Base-by-base conservation (phyloP, 257 asterid species). In the Solanum virginianum region DNA sequence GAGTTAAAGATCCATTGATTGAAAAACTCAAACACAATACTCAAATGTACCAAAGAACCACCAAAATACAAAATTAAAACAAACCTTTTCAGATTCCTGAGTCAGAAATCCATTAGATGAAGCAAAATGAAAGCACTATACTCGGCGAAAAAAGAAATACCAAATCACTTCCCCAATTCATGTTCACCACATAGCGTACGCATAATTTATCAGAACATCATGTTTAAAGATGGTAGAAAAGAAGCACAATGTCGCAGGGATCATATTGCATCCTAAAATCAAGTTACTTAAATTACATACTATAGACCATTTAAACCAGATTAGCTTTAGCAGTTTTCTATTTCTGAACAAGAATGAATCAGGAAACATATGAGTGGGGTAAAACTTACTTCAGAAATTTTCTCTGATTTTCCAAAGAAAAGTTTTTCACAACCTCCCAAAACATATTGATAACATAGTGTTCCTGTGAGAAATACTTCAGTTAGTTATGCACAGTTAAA, bases 381-480 rank as follows among this genome's bases (percentile, higher is more conserved):
- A 62, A 41, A 22, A 83, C 98, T 86, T 92, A 97, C 99, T 97
- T 97, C 94, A 97, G 85, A 86, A 95, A 86, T 80, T 92, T 97
- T 87, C 98, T 90, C 91, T 91, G 98, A 87, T 95, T 88, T 83
- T 88, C 92, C 95, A 97, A 86, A 88, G 94, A 90, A 72, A 95
- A 86, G 92, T 89, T 89, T 88, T 93, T 87, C 83, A 97, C 88
- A 66, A 97, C 98, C 88, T 93, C 97, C 99, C 99, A 97, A 90
- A 97, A 95, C 95, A 93, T 94, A 88, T 91, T 88, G 14, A 95
- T 91, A 60, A 92, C 97, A 88, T 97, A 95, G 88, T 97, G 99
- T 80, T 93, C 98, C 99, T 97, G 97, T 85, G 86, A 87, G 86
- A 45, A 20, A 88, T 88, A 80, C 83, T 69, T 18, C 49, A 43